Conservation (phyloP, 495 filamentous ascomycete genomes). For the Parathielavia appendiculata region DNA sequence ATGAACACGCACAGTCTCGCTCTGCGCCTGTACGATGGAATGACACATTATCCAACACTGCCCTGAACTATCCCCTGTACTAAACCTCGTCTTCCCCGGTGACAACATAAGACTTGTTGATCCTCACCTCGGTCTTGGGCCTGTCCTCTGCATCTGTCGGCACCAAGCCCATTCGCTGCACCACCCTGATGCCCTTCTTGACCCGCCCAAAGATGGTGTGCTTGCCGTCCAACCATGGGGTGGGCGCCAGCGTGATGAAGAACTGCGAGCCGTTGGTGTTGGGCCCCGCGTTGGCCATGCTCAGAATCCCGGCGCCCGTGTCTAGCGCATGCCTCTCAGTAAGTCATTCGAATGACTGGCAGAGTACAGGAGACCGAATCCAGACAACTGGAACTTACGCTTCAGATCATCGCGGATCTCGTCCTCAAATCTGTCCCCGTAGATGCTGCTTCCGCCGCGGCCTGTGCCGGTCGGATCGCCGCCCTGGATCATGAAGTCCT, state of each 20-base stretch:
- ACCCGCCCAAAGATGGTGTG: slow-evolving; percentile 97
- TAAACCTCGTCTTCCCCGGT: slow-evolving; percentile 45
- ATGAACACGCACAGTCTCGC: no score
- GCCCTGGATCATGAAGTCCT: slow-evolving; percentile 94
- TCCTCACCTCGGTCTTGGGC: slow-evolving; percentile 78
- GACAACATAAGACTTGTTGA: slow-evolving; percentile 63
- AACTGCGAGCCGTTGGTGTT: slow-evolving; percentile 88
- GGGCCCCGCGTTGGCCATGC: slow-evolving; percentile 93
- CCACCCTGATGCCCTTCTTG: slow-evolving; percentile 73
- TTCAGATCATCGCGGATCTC: slow-evolving; percentile 73
- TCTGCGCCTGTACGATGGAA: no score
- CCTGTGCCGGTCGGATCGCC: slow-evolving; percentile 96
- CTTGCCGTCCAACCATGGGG: slow-evolving; percentile 95
- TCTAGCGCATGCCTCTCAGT: slow-evolving; percentile 31
- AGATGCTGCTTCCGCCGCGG: slow-evolving; percentile 83
- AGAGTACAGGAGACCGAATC: no score
- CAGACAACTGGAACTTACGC: slow-evolving; percentile 36
- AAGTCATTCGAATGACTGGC: no score
- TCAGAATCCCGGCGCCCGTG: slow-evolving; percentile 87
- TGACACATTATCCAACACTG: no score
- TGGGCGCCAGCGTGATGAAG: slow-evolving; percentile 91
- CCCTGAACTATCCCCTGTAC: neutral
- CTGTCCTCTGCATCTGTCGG: slow-evolving; percentile 77
- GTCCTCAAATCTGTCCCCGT: slow-evolving; percentile 92
- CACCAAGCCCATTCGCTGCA: slow-evolving; percentile 86